Evolutionary conservation across 2,329 filamentous ascomycete species (phyloP).

Genomic region (Fusarium veterinarium): DNA sequence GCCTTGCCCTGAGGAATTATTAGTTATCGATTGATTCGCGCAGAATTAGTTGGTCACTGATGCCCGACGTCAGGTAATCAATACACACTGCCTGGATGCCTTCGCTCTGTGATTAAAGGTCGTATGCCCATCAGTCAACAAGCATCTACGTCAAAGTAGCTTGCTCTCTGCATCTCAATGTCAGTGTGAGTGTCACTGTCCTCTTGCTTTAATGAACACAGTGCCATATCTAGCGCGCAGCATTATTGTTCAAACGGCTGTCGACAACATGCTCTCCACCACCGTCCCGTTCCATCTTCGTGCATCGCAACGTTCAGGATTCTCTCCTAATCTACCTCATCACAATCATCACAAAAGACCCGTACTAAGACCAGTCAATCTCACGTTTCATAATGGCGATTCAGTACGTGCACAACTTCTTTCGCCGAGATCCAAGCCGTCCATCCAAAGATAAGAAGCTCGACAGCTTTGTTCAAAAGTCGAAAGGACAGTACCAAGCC

Average conservation of each 20-base stretch:
- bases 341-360: accelerated
- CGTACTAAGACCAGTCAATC: accelerated
- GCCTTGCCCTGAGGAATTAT: accelerated
- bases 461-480: too few species aligned
- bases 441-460: too few species aligned
- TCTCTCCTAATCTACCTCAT: background rate
- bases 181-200: accelerated
- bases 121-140: accelerated
- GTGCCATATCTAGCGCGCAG: accelerated
- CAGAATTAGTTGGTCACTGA: background rate
- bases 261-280: background rate
- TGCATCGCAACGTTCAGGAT: too few species aligned
- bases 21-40: background rate
- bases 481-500: too few species aligned
- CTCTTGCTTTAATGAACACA: accelerated
- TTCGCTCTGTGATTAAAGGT: background rate
- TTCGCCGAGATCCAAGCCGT: too few species aligned
- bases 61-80: too few species aligned
- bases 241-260: too few species aligned
- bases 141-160: accelerated
- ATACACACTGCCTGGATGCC: accelerated
- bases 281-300: accelerated
- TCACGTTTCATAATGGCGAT: background rate
- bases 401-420: background rate
- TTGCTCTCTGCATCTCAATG: accelerated